Evolutionary conservation across 2,329 filamentous ascomycete genomes (phyloP), one percentile per base, ranked within the genome.

Genomic region (Epichloe baconii): DNA sequence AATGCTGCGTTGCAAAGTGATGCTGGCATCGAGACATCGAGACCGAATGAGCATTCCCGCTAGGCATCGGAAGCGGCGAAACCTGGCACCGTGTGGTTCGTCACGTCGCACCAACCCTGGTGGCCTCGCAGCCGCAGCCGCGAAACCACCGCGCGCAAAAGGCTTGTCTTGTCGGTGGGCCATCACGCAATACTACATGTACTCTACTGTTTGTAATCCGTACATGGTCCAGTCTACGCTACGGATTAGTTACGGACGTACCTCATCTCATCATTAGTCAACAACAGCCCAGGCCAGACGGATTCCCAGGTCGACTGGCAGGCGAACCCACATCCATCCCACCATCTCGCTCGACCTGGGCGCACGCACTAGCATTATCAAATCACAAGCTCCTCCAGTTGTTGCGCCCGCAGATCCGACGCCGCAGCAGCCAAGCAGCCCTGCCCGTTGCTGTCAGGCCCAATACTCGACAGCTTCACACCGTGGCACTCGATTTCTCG

Each of bases 1-100:
- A 31, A 1, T 31, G 26, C 26, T 31, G 26, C 8, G 26, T 4
- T 10, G 26, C 26, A 31, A 31, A 31, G 31, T 31, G 31, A 31
- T 11, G 8, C 2, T 31, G 31, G 8, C 31, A 31, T 31, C 1
- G 31, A 17, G 17, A 17, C 17, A 17, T 31, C 3, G 31, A 31
- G 31, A 31, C 31, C 3, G 8, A 31, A 31, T 31, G 31, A 31
- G 31, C 31, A 31, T 11, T 11, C 26, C 31, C 31, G 31, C 31
- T 11, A 7, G 38, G 17, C 3, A 49, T 52, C 50, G 42, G 51
- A 46, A 52, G 51, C 51, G 47, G 51, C 51, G 42, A 49, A 52
- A 52, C 47, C 47, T 46, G 42, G 40, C 37, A 44, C 50, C 45
- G 45, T 38, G 38, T 21, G 11, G 1, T 10, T 21, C 5, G 11